phyloP scores from a whole-genome alignment of 305 asterid species.

The Solanum hybrid region DNA sequence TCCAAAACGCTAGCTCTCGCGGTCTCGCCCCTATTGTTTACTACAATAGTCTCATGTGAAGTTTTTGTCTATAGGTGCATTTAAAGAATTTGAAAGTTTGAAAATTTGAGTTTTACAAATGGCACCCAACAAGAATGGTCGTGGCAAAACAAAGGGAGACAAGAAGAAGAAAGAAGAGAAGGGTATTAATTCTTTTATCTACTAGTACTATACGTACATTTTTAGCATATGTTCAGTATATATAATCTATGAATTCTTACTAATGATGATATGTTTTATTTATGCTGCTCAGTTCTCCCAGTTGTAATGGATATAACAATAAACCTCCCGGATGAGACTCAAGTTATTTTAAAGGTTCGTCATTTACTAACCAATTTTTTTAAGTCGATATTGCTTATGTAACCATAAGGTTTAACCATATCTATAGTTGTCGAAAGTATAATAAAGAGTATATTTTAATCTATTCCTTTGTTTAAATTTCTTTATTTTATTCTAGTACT shows the following conservation, averaged over 20 bases:
- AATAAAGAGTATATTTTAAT: neutral
- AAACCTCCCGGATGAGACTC: constrained; percentile 77
- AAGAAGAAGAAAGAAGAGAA: constrained; percentile 97
- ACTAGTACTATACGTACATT: neutral
- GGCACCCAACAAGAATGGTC: constrained; percentile 86
- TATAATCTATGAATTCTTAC: neutral
- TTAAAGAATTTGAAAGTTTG: neutral
- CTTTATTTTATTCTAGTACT: neutral
- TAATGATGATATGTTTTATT: neutral
- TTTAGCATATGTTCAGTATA: neutral
- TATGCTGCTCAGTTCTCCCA: constrained; percentile 62
- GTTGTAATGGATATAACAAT: constrained; percentile 78
- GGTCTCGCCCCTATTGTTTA: neutral
- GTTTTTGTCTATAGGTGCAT: neutral
- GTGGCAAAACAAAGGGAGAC: constrained; percentile 87
- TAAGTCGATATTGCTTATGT: neutral
- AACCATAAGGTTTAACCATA: neutral
- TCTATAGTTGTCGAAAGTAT: neutral
- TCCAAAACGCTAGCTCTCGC: neutral
- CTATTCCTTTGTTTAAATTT: neutral
- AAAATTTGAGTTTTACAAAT: constrained; percentile 20
- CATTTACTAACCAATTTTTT: neutral
- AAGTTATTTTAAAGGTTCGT: constrained; percentile 74
- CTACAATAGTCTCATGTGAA: neutral
- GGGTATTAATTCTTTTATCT: constrained; percentile 23